These are phyloP conservation scores for Coix lacrymajobi DNA, from an alignment of 176 grass and related monocot species.

Conservation along the genomic window DNA sequence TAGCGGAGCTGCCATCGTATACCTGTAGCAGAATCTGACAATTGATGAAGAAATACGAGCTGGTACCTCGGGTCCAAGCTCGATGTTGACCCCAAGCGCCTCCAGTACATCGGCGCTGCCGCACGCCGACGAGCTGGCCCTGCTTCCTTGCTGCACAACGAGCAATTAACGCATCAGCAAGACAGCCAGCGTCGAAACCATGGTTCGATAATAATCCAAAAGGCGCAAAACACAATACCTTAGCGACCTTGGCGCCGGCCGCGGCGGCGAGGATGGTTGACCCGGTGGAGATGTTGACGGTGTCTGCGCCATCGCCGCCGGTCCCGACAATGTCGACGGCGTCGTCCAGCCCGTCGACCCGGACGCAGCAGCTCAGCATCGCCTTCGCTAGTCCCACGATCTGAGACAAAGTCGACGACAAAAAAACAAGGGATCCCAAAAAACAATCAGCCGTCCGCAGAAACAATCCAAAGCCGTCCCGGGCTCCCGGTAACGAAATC, in stretches of 20 bases:
- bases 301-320: conserved; percentile 82
- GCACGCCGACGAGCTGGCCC: conserved; percentile 92
- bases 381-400: conserved; percentile 87
- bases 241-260: conserved; percentile 80
- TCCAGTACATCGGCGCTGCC: conserved; percentile 95
- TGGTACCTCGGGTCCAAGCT: conserved; percentile 80
- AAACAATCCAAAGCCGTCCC: neutral
- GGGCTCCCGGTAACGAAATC: neutral
- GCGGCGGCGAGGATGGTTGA: conserved; percentile 82
- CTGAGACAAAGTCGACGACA: conserved; percentile 12
- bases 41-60: neutral
- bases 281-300: conserved; percentile 98
- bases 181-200: neutral
- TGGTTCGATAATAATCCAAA: neutral
- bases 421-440: neutral
- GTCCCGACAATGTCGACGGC: conserved; percentile 94
- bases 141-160: conserved; percentile 79
- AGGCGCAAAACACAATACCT: conserved; percentile 30
- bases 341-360: conserved; percentile 58
- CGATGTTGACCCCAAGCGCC: conserved; percentile 77
- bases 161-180: neutral
- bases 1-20: neutral
- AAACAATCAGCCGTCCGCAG: neutral
- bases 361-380: conserved; percentile 62
- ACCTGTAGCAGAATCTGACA: neutral